These are phyloP conservation scores for Pythium scleroteichum DNA, from an alignment of 352 stramenopile genomes.

Conservation along the genomic window DNA sequence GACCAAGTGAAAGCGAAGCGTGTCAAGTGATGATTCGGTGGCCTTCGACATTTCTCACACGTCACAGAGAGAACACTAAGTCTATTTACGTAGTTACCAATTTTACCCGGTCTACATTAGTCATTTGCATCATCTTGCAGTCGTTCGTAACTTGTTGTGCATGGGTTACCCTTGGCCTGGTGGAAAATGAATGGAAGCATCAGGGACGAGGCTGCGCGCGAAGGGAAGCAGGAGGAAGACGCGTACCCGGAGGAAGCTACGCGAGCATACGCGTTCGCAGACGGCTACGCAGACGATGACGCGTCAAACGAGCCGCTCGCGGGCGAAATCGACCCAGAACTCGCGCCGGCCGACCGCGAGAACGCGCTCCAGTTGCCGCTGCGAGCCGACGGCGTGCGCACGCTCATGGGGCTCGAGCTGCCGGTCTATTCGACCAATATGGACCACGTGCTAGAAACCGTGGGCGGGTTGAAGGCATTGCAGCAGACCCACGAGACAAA, in stretches of 20 bases:
- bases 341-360: background rate
- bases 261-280: background rate
- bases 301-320: conserved; percentile 4
- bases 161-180: no score
- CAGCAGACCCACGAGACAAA: conserved; percentile 72
- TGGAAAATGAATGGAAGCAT: conserved; percentile 32
- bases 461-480: conserved; percentile 56
- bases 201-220: conserved; percentile 6
- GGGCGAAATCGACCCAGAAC: conserved; percentile 13
- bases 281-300: background rate
- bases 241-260: conserved; percentile 18
- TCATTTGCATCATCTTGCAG: no score
- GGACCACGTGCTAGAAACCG: conserved; percentile 50
- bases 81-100: no score
- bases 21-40: no score
- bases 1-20: no score
- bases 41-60: no score
- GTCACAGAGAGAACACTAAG: no score
- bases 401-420: conserved; percentile 65
- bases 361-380: conserved; percentile 32
- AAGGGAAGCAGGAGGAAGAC: conserved; percentile 31
- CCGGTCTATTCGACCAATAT: conserved; percentile 58
- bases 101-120: no score
- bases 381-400: conserved; percentile 34
- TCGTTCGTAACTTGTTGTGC: no score